Percentiles rank a stretch among this genome's conserved stretches.
These are phyloP conservation scores for Trichoderma sp. DNA, from an alignment of 2,329 filamentous ascomycete genomes.

Conservation along the genomic window DNA sequence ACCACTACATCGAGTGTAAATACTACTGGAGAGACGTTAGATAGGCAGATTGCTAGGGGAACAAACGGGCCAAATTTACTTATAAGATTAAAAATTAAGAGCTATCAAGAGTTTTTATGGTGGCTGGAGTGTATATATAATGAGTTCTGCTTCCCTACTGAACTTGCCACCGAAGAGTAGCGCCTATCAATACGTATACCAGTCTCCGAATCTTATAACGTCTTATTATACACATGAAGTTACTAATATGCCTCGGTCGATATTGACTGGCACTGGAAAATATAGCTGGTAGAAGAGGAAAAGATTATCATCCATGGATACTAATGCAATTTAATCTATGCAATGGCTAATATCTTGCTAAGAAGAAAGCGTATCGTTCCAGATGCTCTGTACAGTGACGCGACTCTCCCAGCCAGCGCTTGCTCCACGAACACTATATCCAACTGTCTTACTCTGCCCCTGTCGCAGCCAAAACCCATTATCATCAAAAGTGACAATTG, in stretches of 20 bases:
- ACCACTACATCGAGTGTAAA: background rate
- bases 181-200: too few species aligned
- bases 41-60: background rate
- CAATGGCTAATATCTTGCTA: background rate
- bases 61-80: too few species aligned
- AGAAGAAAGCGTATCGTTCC: slow-evolving; percentile 2
- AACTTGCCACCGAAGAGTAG: too few species aligned
- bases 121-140: too few species aligned
- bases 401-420: slow-evolving; percentile 5
- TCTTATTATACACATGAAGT: too few species aligned
- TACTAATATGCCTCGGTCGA: too few species aligned
- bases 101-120: too few species aligned
- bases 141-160: too few species aligned
- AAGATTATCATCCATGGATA: background rate
- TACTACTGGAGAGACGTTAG: background rate
- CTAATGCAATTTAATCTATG: background rate
- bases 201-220: too few species aligned
- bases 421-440: background rate
- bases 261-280: too few species aligned
- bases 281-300: too few species aligned
- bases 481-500: slow-evolving; percentile 4
- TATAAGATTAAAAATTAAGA: too few species aligned
- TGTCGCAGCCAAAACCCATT: slow-evolving; percentile 5
- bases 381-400: slow-evolving; percentile 1
- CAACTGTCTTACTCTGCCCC: background rate